These are phyloP conservation scores for Trichaptum fuscoviolaceum DNA, from an alignment of 768 basidiomycete species.

Conservation along the genomic window DNA sequence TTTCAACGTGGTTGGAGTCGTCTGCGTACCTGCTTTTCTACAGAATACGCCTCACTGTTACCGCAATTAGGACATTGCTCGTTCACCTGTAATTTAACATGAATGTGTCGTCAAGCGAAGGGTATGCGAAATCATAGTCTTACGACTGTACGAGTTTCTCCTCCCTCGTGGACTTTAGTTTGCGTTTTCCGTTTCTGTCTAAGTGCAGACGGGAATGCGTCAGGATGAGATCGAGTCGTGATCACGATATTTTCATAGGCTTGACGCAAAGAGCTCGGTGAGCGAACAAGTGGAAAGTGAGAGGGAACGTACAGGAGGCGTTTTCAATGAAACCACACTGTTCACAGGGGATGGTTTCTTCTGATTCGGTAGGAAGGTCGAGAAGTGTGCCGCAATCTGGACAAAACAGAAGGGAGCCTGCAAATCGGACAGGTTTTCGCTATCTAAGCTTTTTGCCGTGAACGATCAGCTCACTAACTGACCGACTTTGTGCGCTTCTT, in stretches of 20 bases:
- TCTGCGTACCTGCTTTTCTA: constrained; percentile 73
- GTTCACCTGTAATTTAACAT: constrained; percentile 51
- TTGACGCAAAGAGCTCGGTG: constrained; percentile 23
- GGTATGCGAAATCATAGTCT: constrained; percentile 12
- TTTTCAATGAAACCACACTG: constrained; percentile 87
- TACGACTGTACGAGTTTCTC: constrained; percentile 51
- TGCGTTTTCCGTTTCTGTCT: constrained; percentile 87
- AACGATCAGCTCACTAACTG: constrained; percentile 13
- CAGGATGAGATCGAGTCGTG: constrained; percentile 85
- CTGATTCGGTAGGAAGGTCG: constrained; percentile 69
- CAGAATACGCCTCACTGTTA: constrained; percentile 79
- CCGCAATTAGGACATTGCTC: constrained; percentile 90
- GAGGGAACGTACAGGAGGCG: constrained; percentile 68
- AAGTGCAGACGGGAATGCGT: constrained; percentile 89
- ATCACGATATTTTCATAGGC: constrained; percentile 92
- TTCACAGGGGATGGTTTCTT: constrained; percentile 74
- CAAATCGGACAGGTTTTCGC: constrained; percentile 2
- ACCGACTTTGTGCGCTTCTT: constrained; percentile 46
- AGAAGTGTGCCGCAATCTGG: constrained; percentile 89
- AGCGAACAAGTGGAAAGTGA: neutral
- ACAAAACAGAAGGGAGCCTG: constrained; percentile 93
- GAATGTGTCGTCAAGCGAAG: neutral
- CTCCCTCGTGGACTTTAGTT: constrained; percentile 70
- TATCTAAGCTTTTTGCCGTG: neutral
- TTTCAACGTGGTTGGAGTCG: neutral